Evolutionary conservation across 306 rosid species (phyloP), one percentile per base, ranked within the genome.

Genomic region (Malus sieversii): DNA sequence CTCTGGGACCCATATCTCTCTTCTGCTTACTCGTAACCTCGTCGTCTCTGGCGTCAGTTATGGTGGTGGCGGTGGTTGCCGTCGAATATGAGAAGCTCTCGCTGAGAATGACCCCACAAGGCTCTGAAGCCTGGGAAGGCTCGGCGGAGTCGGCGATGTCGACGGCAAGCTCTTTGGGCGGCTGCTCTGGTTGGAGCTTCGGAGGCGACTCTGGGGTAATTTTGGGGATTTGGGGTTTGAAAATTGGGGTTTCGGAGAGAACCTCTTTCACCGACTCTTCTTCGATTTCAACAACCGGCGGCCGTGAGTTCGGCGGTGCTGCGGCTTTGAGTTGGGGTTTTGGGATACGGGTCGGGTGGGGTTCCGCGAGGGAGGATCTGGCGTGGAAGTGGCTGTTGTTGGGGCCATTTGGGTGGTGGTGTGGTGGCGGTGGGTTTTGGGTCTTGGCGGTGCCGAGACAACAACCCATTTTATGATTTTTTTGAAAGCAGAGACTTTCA

Each of bases 221-320:
- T 40, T 59, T 60, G 18, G 83, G 65, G 63, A 51, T 65, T 57
- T 76, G 81, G 0, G 89, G 86, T 77, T 85, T 95, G 59, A 84
- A 73, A 72, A 92, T 81, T 62, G 96, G 97, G 65, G 90, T 95
- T 71, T 95, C 99, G 19, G 86, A 92, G 15, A 92, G 91, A 9
- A 95, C 97, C 79, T 95, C 99, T 71, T 95, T 95, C 69, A 95
- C 99, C 8, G 70, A 27, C 80, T 95, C 97, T 66, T 90, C 97
- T 80, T 95, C 55, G 55, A 48, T 48, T 48, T 48, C 97, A 11
- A 77, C 66, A 9, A 82, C 75, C n/a, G 68, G 81, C 0, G 66
- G 72, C 8, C 85, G 79, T 6, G 69, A 77, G 15, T 77, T 20
- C 10, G 73, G 72, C 8, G 81, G 80, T 4, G 74, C 80, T 25